These are phyloP conservation scores for Leonotis leonurus DNA, from an alignment of 257 asterid species.

Conservation along the genomic window DNA sequence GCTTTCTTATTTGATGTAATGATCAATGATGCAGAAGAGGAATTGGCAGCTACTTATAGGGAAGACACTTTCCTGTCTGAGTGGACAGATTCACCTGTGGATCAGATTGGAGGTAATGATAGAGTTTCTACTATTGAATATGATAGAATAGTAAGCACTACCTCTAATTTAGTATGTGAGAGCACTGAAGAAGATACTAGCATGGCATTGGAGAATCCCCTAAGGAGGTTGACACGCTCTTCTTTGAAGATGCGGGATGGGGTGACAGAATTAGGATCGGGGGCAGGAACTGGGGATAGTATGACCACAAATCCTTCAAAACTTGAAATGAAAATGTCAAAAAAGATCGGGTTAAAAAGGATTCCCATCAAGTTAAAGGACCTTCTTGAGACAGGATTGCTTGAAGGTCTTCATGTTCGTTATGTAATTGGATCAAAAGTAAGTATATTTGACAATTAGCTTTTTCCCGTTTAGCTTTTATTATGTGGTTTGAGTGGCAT, in stretches of 20 bases:
- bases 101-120: conserved; percentile 19
- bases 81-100: conserved; percentile 14
- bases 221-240: conserved; percentile 58
- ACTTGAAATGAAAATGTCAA: conserved; percentile 62
- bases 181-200: conserved; percentile 21
- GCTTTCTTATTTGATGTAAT: conserved; percentile 15
- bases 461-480: not conserved
- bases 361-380: conserved; percentile 58
- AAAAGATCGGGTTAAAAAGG: conserved; percentile 48
- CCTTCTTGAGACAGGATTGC: conserved; percentile 78
- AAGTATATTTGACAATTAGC: conserved; percentile 6
- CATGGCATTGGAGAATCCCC: conserved; percentile 23
- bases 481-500: conserved; percentile 15
- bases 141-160: not conserved
- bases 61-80: conserved; percentile 17
- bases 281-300: conserved; percentile 20
- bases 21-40: conserved; percentile 18
- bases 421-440: conserved; percentile 66
- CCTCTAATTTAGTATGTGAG: conserved; percentile 22
- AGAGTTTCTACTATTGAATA: conserved; percentile 16
- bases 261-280: conserved; percentile 21
- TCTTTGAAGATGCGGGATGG: conserved; percentile 32
- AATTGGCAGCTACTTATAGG: conserved; percentile 15
- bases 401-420: conserved; percentile 66
- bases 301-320: conserved; percentile 33